Conservation (phyloP, 2,329 filamentous ascomycete species). For the Fusarium gaditjirri region DNA sequence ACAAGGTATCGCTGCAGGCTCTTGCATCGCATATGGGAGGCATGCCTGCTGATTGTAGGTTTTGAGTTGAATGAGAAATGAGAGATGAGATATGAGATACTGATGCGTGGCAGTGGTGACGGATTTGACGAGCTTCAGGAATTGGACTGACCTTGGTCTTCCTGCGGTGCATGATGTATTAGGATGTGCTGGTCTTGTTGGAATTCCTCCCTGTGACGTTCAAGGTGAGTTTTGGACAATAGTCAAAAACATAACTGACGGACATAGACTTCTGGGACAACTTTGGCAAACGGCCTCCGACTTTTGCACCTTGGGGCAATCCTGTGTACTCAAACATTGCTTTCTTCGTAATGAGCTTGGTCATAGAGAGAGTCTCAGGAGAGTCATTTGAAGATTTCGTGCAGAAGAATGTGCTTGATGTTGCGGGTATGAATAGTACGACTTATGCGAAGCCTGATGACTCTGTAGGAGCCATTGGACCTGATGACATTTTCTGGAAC, state of each 20-base stretch:
- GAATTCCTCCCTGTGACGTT: background rate
- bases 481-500: constrained; percentile 4
- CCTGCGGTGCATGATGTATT: background rate
- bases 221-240: background rate
- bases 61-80: accelerated
- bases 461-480: constrained; percentile 8
- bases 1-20: background rate
- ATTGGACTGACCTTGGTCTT: constrained; percentile 10
- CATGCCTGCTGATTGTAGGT: constrained; percentile 7
- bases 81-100: accelerated
- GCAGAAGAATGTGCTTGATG: constrained; percentile 6
- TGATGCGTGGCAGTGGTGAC: constrained; percentile 1
- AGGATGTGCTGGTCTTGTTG: background rate
- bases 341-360: background rate
- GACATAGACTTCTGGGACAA: constrained; percentile 11
- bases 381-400: background rate
- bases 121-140: constrained; percentile 1
- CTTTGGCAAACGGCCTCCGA: constrained; percentile 10
- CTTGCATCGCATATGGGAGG: constrained; percentile 19
- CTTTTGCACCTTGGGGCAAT: background rate
- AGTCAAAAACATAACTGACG: background rate
- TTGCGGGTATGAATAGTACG: constrained; percentile 13
- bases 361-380: constrained; percentile 9
- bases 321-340: constrained; percentile 15
- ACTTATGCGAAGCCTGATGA: constrained; percentile 13